Evolutionary conservation across 176 grass and related monocot species (phyloP).

Genomic region (Phragmites australis): DNA sequence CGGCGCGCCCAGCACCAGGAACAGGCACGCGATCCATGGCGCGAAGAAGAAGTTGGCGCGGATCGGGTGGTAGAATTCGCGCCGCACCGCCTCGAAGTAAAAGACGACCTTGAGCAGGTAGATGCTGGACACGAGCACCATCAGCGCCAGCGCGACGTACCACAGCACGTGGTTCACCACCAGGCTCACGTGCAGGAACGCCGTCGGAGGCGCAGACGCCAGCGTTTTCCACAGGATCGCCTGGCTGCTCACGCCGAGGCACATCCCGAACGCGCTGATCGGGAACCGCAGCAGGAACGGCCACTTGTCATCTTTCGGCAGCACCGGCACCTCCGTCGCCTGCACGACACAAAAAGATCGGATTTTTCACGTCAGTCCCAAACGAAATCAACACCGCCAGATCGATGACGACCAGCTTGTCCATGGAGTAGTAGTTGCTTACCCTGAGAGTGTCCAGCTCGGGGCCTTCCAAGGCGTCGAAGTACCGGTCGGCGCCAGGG

Average conservation of each 20-base stretch:
- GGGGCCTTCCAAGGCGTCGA: conserved; percentile 87
- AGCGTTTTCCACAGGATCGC: conserved; percentile 90
- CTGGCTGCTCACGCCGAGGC: conserved; percentile 88
- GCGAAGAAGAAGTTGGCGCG: conserved; percentile 99
- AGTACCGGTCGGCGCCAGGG: conserved; percentile 76
- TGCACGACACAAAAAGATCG: conserved; percentile 5
- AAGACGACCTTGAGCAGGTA: conserved; percentile 82
- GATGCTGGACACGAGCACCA: conserved; percentile 52
- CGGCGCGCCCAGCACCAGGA: conserved; percentile 63
- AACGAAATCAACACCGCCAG: background rate
- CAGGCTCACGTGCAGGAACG: conserved; percentile 68
- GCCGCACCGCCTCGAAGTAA: conserved; percentile 86
- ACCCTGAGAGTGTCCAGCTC: conserved; percentile 91
- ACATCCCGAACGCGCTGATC: conserved; percentile 84
- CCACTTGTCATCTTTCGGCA: conserved; percentile 85
- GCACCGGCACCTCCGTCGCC: conserved; percentile 75
- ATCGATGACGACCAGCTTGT: background rate
- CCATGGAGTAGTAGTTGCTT: background rate
- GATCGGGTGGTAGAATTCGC: conserved; percentile 92
- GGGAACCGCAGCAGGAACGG: conserved; percentile 95
- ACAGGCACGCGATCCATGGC: conserved; percentile 82
- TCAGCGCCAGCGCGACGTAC: conserved; percentile 59
- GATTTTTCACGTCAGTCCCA: background rate
- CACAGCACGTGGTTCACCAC: conserved; percentile 60
- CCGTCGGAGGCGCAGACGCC: conserved; percentile 49